Evolutionary conservation across 805 yeast species (phyloP).

Genomic region (Monosporozyma siamensis): DNA sequence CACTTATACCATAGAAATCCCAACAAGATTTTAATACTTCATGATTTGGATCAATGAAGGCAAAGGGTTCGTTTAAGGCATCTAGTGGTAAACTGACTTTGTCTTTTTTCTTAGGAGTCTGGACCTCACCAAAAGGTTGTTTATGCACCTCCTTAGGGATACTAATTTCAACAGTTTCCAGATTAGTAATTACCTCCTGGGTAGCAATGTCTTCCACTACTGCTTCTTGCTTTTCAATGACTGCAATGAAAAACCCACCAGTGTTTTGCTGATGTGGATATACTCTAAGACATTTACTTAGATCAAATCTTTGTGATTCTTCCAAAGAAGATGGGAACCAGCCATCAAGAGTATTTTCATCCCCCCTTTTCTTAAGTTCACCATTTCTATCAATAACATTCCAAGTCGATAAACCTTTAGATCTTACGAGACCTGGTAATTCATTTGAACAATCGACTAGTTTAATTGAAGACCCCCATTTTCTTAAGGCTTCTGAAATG

Average conservation of each 20-base stretch:
- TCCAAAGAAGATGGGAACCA: slow-evolving; percentile 77
- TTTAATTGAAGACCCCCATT: slow-evolving; percentile 58
- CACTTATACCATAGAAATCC: slow-evolving; percentile 73
- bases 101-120: slow-evolving; percentile 37
- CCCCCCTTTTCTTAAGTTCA: slow-evolving; percentile 45
- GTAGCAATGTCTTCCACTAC: slow-evolving; percentile 10
- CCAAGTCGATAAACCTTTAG: slow-evolving; percentile 72
- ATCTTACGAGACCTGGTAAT: slow-evolving; percentile 71
- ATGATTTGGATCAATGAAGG: slow-evolving; percentile 60
- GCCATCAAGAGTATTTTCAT: slow-evolving; percentile 39
- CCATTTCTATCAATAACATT: slow-evolving; percentile 75
- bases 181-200: slow-evolving; percentile 5
- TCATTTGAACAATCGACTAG: slow-evolving; percentile 60
- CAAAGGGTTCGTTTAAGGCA: slow-evolving; percentile 92
- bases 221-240: slow-evolving; percentile 55
- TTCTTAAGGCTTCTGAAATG: slow-evolving; percentile 80
- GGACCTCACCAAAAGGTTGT: slow-evolving; percentile 14
- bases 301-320: slow-evolving; percentile 51
- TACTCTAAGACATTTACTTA: slow-evolving; percentile 83
- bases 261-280: slow-evolving; percentile 97
- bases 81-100: slow-evolving; percentile 77
- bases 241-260: slow-evolving; percentile 95
- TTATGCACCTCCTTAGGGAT: slow-evolving; percentile 15
- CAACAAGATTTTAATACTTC: slow-evolving; percentile 66
- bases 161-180: slow-evolving; percentile 4